Percentiles rank a stretch among this genome's conserved stretches.
Conservation (phyloP, 129 eudicot genomes). For the Helichrysum umbraculigerum region DNA sequence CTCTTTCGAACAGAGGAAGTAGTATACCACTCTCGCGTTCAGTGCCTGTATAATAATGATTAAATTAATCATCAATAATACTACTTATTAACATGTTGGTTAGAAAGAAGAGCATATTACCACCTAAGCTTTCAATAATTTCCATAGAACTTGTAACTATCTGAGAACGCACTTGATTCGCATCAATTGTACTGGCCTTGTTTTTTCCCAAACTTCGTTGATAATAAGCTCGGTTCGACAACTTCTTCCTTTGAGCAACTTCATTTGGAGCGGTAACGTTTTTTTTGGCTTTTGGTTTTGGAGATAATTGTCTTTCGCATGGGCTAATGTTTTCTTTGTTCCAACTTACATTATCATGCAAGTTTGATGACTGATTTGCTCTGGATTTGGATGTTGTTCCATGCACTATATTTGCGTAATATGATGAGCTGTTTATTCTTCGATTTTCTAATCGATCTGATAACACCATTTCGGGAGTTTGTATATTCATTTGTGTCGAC, state of each 20-base stretch:
- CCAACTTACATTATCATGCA: too few relatives aligned
- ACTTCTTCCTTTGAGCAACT: background rate
- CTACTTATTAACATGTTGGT: too few relatives aligned
- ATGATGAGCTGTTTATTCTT: background rate
- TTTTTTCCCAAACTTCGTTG: background rate
- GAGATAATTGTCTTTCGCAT: background rate
- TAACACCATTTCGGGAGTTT: background rate
- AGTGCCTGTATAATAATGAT: background rate
- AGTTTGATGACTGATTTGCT: background rate
- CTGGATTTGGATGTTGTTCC: background rate
- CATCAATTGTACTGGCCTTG: background rate
- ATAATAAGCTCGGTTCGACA: background rate
- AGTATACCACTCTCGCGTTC: background rate
- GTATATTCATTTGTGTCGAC: too few relatives aligned
- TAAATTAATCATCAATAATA: too few relatives aligned
- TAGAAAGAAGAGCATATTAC: too few relatives aligned
- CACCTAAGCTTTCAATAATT: too few relatives aligned
- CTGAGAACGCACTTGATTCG: background rate
- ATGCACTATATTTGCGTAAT: background rate
- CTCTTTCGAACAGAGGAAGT: background rate
- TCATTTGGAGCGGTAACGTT: background rate
- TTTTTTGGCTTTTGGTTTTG: background rate
- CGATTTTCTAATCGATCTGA: background rate
- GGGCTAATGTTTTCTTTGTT: background rate
- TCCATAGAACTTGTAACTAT: too few relatives aligned